A percentile compares a stretch with the other conserved stretches of the same genome.
Evolutionary conservation across 495 filamentous ascomycete species (phyloP).

Genomic region (Podospora appendiculata): DNA sequence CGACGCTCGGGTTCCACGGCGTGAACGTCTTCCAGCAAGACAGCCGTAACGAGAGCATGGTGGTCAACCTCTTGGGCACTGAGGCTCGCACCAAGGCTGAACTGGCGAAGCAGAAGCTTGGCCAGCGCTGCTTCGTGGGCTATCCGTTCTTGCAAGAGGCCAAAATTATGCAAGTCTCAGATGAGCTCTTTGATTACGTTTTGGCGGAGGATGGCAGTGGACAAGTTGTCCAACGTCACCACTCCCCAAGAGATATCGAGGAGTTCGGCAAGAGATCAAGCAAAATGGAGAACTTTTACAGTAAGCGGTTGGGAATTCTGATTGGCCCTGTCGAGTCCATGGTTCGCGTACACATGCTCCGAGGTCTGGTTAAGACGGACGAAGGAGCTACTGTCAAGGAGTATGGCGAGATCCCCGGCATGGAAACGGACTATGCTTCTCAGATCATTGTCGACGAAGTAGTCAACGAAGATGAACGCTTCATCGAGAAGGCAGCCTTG

Average conservation of each 20-base stretch:
- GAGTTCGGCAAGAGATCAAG: constrained; percentile 77
- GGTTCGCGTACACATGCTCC: constrained; percentile 86
- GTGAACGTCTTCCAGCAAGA: constrained; percentile 97
- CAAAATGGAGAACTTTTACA: constrained; percentile 77
- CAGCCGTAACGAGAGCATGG: constrained; percentile 93
- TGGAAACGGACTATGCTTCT: constrained; percentile 86
- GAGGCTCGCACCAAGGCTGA: constrained; percentile 63
- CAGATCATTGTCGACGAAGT: constrained; percentile 89
- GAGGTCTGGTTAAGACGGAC: constrained; percentile 83
- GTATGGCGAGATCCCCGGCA: constrained; percentile 78
- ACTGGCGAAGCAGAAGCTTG: constrained; percentile 69
- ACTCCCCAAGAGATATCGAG: constrained; percentile 70
- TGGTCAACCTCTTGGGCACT: constrained; percentile 71
- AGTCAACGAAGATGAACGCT: constrained; percentile 83
- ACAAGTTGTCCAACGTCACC: constrained; percentile 57
- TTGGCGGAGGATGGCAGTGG: constrained; percentile 48
- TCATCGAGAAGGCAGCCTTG: constrained; percentile 78
- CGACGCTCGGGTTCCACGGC: constrained; percentile 76
- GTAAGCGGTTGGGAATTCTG: constrained; percentile 79
- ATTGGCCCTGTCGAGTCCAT: constrained; percentile 83
- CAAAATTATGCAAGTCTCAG: constrained; percentile 78
- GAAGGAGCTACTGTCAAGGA: constrained; percentile 89
- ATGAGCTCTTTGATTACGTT: constrained; percentile 90
- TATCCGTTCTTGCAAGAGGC: constrained; percentile 96
- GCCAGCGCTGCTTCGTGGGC: constrained; percentile 80